Evolutionary conservation across 2,329 filamentous ascomycete species (phyloP).

Genomic region (Corinectria fuckeliana): DNA sequence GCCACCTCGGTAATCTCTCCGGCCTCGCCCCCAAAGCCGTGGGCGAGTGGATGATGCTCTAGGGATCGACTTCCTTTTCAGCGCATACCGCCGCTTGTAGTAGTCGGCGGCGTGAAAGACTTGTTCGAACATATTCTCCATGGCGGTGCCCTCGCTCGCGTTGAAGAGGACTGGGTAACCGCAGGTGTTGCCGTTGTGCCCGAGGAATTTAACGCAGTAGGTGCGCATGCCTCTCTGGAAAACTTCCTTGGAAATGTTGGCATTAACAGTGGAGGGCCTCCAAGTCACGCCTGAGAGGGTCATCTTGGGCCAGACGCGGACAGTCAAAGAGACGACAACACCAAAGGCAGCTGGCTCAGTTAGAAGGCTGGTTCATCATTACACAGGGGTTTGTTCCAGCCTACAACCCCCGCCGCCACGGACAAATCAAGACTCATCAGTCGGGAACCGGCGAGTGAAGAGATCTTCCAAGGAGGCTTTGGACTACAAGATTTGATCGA

Average conservation of each 20-base stretch:
- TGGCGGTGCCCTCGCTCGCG: constrained; percentile 31
- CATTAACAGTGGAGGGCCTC: constrained; percentile 44
- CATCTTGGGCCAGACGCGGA: constrained; percentile 43
- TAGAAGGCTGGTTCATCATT: not conserved
- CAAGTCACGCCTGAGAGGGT: constrained; percentile 42
- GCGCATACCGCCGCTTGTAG: constrained; percentile 37
- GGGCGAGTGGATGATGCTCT: constrained; percentile 35
- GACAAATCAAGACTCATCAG: constrained; percentile 33
- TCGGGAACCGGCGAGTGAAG: constrained; percentile 20
- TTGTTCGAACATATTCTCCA: constrained; percentile 40
- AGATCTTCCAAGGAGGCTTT: not conserved
- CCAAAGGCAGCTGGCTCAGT: constrained; percentile 50
- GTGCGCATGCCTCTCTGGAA: constrained; percentile 43
- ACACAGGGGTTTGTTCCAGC: not conserved
- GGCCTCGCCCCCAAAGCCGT: constrained; percentile 27
- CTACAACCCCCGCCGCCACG: constrained; percentile 49
- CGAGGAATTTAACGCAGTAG: constrained; percentile 43
- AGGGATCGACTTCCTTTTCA: constrained; percentile 44
- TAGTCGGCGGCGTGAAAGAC: constrained; percentile 40
- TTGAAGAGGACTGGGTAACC: constrained; percentile 35
- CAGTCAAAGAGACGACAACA: constrained; percentile 47
- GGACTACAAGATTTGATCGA: constrained; percentile 6
- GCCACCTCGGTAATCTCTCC: constrained; percentile 18
- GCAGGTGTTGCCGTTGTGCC: constrained; percentile 40
- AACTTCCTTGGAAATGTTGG: constrained; percentile 38